phyloP scores from a whole-genome alignment of 1,139 yeast species.

The Nakaseomyces glabratus region DNA sequence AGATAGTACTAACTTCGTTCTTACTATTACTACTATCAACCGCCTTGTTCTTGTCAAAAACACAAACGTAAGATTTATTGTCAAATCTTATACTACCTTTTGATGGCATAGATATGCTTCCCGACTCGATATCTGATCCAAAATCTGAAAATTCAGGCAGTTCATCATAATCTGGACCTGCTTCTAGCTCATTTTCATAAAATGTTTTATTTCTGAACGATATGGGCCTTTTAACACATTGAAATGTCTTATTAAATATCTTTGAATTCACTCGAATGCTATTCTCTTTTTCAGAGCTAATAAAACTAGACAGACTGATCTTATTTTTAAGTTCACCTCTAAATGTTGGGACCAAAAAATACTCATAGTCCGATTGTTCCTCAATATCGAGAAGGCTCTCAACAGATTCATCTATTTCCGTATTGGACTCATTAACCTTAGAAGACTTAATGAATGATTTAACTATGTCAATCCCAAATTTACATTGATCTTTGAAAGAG shows the following conservation, averaged over 20 bases:
- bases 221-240: background rate
- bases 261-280: background rate
- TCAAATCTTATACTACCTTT: slow-evolving; percentile 3
- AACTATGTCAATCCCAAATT: too few relatives aligned
- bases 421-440: too few relatives aligned
- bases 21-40: slow-evolving; percentile 3
- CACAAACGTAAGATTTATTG: slow-evolving; percentile 2
- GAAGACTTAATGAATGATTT: too few relatives aligned
- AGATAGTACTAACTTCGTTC: too few relatives aligned
- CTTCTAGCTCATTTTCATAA: too few relatives aligned
- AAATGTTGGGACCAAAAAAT: slow-evolving; percentile 1
- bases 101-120: background rate
- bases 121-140: background rate
- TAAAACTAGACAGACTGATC: background rate
- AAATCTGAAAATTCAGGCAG: background rate
- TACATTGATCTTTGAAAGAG: too few relatives aligned
- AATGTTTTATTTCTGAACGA: slow-evolving; percentile 3
- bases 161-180: background rate
- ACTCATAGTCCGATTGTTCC: background rate
- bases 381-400: too few relatives aligned
- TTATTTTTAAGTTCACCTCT: background rate
- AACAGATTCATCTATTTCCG: too few relatives aligned
- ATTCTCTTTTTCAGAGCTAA: background rate
- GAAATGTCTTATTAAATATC: background rate
- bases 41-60: slow-evolving; percentile 3